These are phyloP conservation scores for Fusarium odoratissimum DNA, from an alignment of 2,329 filamentous ascomycete genomes.

Conservation along the genomic window DNA sequence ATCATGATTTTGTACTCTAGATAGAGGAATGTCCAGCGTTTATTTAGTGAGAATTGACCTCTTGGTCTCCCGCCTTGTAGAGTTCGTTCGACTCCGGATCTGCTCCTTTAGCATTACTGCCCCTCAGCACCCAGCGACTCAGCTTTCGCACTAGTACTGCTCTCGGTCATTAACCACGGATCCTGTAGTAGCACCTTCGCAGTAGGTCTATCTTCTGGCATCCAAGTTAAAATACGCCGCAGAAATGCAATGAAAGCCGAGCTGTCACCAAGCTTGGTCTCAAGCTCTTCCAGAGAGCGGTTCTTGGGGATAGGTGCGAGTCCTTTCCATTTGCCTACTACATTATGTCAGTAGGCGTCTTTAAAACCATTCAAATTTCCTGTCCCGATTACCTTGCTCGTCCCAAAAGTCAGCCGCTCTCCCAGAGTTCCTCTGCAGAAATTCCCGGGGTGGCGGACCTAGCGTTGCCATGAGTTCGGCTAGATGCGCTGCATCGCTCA, in stretches of 20 bases:
- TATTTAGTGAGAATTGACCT: too few relatives aligned
- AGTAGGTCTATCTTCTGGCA: slow-evolving; percentile 36
- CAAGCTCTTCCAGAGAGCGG: slow-evolving; percentile 33
- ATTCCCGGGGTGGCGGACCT: slow-evolving; percentile 36
- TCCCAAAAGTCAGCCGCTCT: slow-evolving; percentile 41
- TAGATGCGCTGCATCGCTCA: slow-evolving; percentile 39
- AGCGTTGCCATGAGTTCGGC: slow-evolving; percentile 41
- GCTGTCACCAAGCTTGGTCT: slow-evolving; percentile 32
- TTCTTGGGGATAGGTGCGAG: slow-evolving; percentile 35
- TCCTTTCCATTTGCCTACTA: slow-evolving; percentile 34
- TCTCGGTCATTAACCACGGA: slow-evolving; percentile 31
- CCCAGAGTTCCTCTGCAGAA: slow-evolving; percentile 24
- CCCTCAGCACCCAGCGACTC: too few relatives aligned
- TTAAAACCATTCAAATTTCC: too few relatives aligned
- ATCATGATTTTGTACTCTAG: too few relatives aligned
- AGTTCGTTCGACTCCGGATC: too few relatives aligned
- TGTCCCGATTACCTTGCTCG: slow-evolving; percentile 30
- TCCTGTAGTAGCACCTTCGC: slow-evolving; percentile 41
- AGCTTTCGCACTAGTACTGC: too few relatives aligned
- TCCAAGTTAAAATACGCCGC: slow-evolving; percentile 38
- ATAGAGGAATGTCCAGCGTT: too few relatives aligned
- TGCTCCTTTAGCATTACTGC: too few relatives aligned
- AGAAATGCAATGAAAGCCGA: slow-evolving; percentile 40
- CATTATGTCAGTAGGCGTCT: not conserved
- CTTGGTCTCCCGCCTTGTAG: too few relatives aligned